A percentile compares a stretch with the other conserved stretches of the same genome.
Evolutionary conservation across 352 stramenopile genomes (phyloP).

Genomic region (Globisporangium cystogenes): DNA sequence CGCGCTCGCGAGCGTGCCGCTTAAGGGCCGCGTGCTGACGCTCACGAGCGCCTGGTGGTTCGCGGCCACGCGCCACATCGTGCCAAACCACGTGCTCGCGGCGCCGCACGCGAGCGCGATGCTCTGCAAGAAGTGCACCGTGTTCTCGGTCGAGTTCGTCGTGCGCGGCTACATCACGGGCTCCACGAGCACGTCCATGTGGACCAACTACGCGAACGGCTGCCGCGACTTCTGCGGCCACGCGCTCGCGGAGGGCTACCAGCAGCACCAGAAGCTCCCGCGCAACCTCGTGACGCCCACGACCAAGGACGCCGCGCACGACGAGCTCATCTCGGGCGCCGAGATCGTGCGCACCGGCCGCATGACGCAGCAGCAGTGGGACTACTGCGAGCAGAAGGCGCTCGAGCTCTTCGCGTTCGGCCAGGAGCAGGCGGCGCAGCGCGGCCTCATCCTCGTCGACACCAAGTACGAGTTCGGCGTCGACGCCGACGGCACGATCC

Average conservation of each 20-base stretch:
- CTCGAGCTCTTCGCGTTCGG: constrained; percentile 92
- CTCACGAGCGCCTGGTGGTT: constrained; percentile 97
- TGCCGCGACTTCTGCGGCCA: constrained; percentile 96
- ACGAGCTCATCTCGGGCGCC: constrained; percentile 95
- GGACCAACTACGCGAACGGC: constrained; percentile 98
- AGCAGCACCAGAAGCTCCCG: constrained; percentile 96
- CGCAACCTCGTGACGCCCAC: constrained; percentile 96
- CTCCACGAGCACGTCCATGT: constrained; percentile 98
- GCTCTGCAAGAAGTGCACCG: constrained; percentile 94
- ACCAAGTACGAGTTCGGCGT: constrained; percentile 94
- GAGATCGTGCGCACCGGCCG: constrained; percentile 92
- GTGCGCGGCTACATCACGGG: constrained; percentile 96
- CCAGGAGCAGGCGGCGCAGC: constrained; percentile 86
- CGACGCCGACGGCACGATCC: constrained; percentile 87
- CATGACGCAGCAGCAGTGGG: constrained; percentile 97
- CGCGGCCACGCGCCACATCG: constrained; percentile 93
- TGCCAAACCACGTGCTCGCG: constrained; percentile 96
- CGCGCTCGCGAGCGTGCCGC: constrained; percentile 93
- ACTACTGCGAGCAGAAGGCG: constrained; percentile 91
- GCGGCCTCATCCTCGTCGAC: constrained; percentile 98
- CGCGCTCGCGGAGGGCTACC: constrained; percentile 90
- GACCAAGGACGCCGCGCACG: constrained; percentile 98
- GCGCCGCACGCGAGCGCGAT: constrained; percentile 94
- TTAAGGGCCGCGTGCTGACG: constrained; percentile 97
- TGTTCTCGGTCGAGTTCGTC: constrained; percentile 99